Conservation (phyloP, 2,329 filamentous ascomycete species). For the Myriosclerotinia scirpicola region DNA sequence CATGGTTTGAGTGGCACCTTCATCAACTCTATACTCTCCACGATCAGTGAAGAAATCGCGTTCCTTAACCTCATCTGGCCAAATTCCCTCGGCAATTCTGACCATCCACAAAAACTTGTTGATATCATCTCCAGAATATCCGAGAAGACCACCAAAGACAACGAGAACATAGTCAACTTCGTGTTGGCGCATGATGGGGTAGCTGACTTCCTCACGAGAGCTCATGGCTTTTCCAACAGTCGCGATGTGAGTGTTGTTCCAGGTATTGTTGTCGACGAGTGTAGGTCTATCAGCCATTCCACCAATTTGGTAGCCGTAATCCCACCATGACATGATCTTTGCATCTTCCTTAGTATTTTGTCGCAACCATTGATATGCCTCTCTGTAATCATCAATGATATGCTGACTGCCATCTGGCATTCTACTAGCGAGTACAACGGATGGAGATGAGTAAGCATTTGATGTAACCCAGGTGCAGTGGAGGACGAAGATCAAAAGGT, state of each 20-base stretch:
- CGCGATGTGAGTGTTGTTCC: slow-evolving; percentile 99
- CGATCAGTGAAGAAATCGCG: slow-evolving; percentile 91
- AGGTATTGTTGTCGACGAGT: slow-evolving; percentile 98
- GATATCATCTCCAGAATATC: slow-evolving; percentile 98
- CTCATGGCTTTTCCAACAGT: slow-evolving; percentile 99
- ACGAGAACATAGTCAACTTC: slow-evolving; percentile 99
- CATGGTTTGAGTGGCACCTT: slow-evolving; percentile 93
- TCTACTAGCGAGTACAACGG: slow-evolving; percentile 88
- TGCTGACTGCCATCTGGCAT: slow-evolving; percentile 94
- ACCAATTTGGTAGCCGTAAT: slow-evolving; percentile 99
- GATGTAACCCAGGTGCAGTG: slow-evolving; percentile 99
- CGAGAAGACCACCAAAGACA: slow-evolving; percentile 92
- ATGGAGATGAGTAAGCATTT: slow-evolving; percentile 97
- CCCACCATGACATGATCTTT: slow-evolving; percentile 99
- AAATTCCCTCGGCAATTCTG: slow-evolving; percentile 96
- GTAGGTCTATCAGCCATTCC: slow-evolving; percentile 98
- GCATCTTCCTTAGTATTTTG: slow-evolving; percentile 94
- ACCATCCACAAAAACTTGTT: slow-evolving; percentile 99
- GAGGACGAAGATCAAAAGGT: slow-evolving; percentile 88
- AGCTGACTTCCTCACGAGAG: slow-evolving; percentile 95
- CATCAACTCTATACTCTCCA: slow-evolving; percentile 93
- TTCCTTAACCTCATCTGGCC: slow-evolving; percentile 99
- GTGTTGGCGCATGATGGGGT: slow-evolving; percentile 96
- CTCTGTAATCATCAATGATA: slow-evolving; percentile 98
- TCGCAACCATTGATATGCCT: slow-evolving; percentile 98